Percentiles rank a stretch among this genome's conserved stretches.
Conservation (phyloP, 1,139 yeast genomes). For the Suhomyces chickasaworum region DNA sequence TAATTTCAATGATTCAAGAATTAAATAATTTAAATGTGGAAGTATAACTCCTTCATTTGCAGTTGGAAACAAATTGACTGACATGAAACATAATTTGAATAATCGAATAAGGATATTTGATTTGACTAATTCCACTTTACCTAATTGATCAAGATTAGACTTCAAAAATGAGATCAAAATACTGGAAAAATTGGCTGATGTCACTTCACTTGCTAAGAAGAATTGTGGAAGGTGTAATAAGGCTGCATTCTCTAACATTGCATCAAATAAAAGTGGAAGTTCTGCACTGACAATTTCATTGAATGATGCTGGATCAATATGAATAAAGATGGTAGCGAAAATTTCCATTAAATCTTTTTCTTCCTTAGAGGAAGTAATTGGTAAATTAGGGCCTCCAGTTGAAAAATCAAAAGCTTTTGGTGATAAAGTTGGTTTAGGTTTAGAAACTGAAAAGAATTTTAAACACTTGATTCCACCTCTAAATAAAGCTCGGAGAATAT, state of each 20-base stretch:
- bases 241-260: constrained; percentile 84
- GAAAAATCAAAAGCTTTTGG: constrained; percentile 63
- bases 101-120: constrained; percentile 81
- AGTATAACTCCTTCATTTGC: constrained; percentile 83
- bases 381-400: constrained; percentile 74
- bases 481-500: constrained; percentile 72
- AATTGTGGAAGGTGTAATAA: constrained; percentile 90
- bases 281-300: constrained; percentile 88
- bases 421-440: constrained; percentile 40
- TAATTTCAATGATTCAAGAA: constrained; percentile 74
- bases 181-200: constrained; percentile 93
- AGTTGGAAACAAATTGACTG: constrained; percentile 87
- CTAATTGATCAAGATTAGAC: constrained; percentile 73
- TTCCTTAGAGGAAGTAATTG: constrained; percentile 85
- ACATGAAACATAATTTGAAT: constrained; percentile 92
- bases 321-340: constrained; percentile 90
- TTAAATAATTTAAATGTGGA: constrained; percentile 83
- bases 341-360: constrained; percentile 96
- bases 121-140: constrained; percentile 75
- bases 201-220: constrained; percentile 88
- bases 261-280: constrained; percentile 72
- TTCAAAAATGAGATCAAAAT: constrained; percentile 75
- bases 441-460: constrained; percentile 67
- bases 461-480: constrained; percentile 85
- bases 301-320: constrained; percentile 93